Conservation (phyloP, 805 yeast species). For the Novakomyces olei region DNA sequence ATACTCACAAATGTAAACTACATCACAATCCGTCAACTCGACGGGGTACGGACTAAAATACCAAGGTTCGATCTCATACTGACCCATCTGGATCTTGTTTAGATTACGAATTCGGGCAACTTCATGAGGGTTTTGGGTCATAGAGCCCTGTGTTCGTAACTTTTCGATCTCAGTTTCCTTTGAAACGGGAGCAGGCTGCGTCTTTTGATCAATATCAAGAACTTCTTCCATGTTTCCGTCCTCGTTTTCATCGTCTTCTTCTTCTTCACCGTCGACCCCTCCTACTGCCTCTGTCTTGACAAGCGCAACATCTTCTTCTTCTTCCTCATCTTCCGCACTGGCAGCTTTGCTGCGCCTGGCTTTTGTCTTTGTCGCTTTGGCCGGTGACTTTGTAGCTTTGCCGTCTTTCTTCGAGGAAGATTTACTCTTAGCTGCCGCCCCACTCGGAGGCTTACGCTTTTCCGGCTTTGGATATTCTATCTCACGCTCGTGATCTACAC, state of each 20-base stretch:
- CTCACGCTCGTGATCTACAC: slow-evolving; percentile 51
- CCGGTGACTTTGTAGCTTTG: slow-evolving; percentile 9
- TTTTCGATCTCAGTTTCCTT: slow-evolving; percentile 85
- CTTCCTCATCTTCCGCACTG: slow-evolving; percentile 7
- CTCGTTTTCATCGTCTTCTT: slow-evolving; percentile 6
- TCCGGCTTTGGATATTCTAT: slow-evolving; percentile 49
- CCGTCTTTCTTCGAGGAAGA: slow-evolving; percentile 12
- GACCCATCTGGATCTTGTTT: slow-evolving; percentile 59
- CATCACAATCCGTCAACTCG: slow-evolving; percentile 82
- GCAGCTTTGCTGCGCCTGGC: slow-evolving; percentile 10
- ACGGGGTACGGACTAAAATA: slow-evolving; percentile 93
- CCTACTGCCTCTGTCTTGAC: too few species aligned
- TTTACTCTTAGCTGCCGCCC: not conserved
- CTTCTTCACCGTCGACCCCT: slow-evolving; percentile 13
- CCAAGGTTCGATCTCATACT: slow-evolving; percentile 93
- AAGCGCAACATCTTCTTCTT: slow-evolving; percentile 3
- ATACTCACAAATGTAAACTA: slow-evolving; percentile 75
- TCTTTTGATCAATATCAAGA: slow-evolving; percentile 37
- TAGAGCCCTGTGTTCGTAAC: slow-evolving; percentile 84
- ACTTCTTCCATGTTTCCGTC: slow-evolving; percentile 57
- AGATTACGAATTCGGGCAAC: slow-evolving; percentile 80
- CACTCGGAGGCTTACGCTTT: slow-evolving; percentile 10
- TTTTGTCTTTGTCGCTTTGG: slow-evolving; percentile 14
- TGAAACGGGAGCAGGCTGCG: slow-evolving; percentile 36
- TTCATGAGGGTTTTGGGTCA: slow-evolving; percentile 76